phyloP scores from a whole-genome alignment of 2,329 filamentous ascomycete genomes.

The Cryoendolithus antarcticus region DNA sequence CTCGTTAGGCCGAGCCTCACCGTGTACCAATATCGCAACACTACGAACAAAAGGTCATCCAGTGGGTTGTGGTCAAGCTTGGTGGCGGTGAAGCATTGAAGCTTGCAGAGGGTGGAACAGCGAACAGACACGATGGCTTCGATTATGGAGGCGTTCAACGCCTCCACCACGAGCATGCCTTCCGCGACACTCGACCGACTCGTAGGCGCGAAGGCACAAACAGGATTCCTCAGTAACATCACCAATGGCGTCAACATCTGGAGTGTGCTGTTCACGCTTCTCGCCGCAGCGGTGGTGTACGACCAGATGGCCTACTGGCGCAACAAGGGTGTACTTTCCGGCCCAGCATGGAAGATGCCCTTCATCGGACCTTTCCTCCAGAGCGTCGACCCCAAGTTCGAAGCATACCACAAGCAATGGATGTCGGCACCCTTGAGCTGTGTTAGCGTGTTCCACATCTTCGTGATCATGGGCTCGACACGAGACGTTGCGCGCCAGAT shows the following conservation, averaged over 20 bases:
- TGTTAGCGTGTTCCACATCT: slow-evolving; percentile 99
- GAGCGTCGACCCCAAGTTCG: slow-evolving; percentile 83
- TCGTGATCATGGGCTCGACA: slow-evolving; percentile 90
- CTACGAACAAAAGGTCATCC: no score
- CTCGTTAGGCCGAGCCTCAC: no score
- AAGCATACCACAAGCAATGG: slow-evolving; percentile 89
- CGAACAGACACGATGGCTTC: slow-evolving; percentile 15
- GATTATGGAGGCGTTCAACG: slow-evolving; percentile 22
- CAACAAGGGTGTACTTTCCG: slow-evolving; percentile 34
- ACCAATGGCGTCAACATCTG: slow-evolving; percentile 49
- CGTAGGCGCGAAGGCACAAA: slow-evolving; percentile 45
- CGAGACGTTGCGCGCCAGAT: slow-evolving; percentile 94
- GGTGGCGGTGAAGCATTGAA: no score
- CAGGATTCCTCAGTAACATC: slow-evolving; percentile 40
- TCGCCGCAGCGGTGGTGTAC: slow-evolving; percentile 64
- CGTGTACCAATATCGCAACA: no score
- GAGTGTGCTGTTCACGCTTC: slow-evolving; percentile 56
- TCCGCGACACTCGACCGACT: slow-evolving; percentile 43
- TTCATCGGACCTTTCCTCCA: slow-evolving; percentile 84
- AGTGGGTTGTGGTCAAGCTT: no score
- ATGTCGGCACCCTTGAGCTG: slow-evolving; percentile 81
- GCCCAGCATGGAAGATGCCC: slow-evolving; percentile 35
- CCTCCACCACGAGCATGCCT: slow-evolving; percentile 15
- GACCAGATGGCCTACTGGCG: slow-evolving; percentile 55
- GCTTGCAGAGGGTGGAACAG: no score